phyloP scores from a whole-genome alignment of 164 flowering plant genomes.

The Vitis rotundifolia region DNA sequence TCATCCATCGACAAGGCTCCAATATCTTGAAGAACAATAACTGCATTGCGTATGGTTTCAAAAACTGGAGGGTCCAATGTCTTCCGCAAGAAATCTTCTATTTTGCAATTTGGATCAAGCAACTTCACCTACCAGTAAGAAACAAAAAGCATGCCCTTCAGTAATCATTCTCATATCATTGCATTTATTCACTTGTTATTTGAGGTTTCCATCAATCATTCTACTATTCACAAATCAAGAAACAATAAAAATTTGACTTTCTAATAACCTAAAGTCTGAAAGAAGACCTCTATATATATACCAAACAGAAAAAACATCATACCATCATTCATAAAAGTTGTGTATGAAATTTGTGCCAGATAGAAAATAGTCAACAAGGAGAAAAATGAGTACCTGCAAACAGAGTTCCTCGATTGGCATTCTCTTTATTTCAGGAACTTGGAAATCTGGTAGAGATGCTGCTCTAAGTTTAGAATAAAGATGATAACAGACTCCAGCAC shows the following conservation, averaged over 20 bases:
- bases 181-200: too few species aligned
- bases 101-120: slow-evolving; percentile 69
- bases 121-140: slow-evolving; percentile 67
- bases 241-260: neutral
- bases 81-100: slow-evolving; percentile 68
- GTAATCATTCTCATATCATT: too few species aligned
- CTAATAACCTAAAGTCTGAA: neutral
- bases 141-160: too few species aligned
- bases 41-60: slow-evolving; percentile 78
- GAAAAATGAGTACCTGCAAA: slow-evolving; percentile 61
- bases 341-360: too few species aligned
- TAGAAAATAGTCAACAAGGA: neutral
- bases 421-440: slow-evolving; percentile 90
- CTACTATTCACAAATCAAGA: too few species aligned
- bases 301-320: too few species aligned
- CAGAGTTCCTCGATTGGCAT: slow-evolving; percentile 96
- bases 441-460: slow-evolving; percentile 74
- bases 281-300: neutral
- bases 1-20: slow-evolving; percentile 84
- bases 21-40: slow-evolving; percentile 76
- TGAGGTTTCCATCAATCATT: too few species aligned
- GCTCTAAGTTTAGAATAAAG: slow-evolving; percentile 80
- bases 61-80: slow-evolving; percentile 84
- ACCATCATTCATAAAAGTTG: too few species aligned
- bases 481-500: slow-evolving; percentile 93